phyloP scores from a whole-genome alignment of 164 flowering plant species.

The Stephania japonica region DNA sequence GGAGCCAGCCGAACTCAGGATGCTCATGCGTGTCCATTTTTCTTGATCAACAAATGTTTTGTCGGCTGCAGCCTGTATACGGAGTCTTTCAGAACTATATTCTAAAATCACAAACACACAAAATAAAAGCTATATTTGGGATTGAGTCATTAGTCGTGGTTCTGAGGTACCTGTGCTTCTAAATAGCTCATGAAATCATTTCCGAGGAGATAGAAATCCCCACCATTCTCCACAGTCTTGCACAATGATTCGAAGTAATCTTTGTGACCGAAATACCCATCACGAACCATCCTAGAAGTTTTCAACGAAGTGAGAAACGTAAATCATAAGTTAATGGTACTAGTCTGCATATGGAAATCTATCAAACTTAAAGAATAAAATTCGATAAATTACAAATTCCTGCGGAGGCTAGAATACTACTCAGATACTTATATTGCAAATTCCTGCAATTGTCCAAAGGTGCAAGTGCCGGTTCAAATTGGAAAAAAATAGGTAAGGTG shows the following conservation, averaged over 20 bases:
- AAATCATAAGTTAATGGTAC: neutral
- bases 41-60: slow-evolving; percentile 47
- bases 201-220: slow-evolving; percentile 58
- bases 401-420: no score
- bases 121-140: neutral
- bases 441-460: no score
- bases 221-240: slow-evolving; percentile 33
- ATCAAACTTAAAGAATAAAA: neutral
- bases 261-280: slow-evolving; percentile 49
- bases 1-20: slow-evolving; percentile 47
- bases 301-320: neutral
- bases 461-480: no score
- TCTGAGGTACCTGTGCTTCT: slow-evolving; percentile 48
- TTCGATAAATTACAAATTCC: no score
- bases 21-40: slow-evolving; percentile 55
- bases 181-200: slow-evolving; percentile 49
- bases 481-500: no score
- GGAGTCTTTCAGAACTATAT: neutral
- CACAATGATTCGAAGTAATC: slow-evolving; percentile 56
- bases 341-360: neutral
- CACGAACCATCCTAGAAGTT: slow-evolving; percentile 47
- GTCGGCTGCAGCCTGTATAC: slow-evolving; percentile 46
- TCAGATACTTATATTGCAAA: no score
- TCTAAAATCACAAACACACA: neutral
- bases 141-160: neutral